Evolutionary conservation across 1,139 yeast species (phyloP), one percentile per base, ranked within the genome.

Genomic region (Pichia sp.): DNA sequence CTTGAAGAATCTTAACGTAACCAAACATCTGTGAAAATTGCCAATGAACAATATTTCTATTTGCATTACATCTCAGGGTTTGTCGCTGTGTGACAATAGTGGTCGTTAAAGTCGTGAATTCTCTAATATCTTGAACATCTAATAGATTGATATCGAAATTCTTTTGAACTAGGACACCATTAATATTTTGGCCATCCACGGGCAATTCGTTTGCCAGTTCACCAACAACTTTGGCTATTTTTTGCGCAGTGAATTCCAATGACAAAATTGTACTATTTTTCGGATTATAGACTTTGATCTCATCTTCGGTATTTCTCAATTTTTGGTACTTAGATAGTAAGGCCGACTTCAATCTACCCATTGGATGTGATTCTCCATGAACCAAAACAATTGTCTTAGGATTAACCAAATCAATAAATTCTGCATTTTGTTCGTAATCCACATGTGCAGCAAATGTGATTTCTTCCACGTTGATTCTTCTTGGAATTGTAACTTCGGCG

Each of bases 371-470:
- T 60, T 92, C 99, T n/a, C 99, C 99, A 62, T 92, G 99, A 1
- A 92, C 99, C 48, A 92, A 72, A 49, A 92, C 87, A 45, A 84
- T 82, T 48, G 84, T 81, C 51, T 77, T 76, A 0, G 99, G 95
- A 49, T 84, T 83, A 5, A 92, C 87, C 50, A 80, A 71, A 56
- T 90, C 97, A 46, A 92, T 92, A 57, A 92, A 92, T 49, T 85
- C 87, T 1, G 95, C 73, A 57, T 92, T 92, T 60, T 92, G 96
- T 56, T 85, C 90, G 64, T 84, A 92, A 61, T 94, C 98, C 26
- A 94, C 99, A 65, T 92, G 99, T 0, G 99, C 99, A 4, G 98
- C 98, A 71, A 92, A 92, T 2, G 97, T 90, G 9, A 92, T 83
- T 62, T 92, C 99, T 54, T 92, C 97, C n/a, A 92, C 81, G 37